Conservation (phyloP, 345 rosid species). For the Corymbia maculata region DNA sequence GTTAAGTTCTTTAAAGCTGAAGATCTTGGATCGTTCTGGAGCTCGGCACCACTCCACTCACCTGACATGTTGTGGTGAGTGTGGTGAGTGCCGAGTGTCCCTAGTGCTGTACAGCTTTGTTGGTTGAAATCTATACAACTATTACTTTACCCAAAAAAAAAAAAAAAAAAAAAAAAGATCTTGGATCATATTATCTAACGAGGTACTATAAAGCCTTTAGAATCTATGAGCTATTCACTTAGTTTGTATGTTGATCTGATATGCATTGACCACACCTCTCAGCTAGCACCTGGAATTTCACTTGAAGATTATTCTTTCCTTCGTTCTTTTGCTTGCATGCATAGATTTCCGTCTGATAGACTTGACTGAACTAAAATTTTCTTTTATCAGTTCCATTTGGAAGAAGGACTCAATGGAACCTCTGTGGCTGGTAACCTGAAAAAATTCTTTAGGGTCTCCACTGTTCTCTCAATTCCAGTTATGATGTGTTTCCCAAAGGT, state of each 20-base stretch:
- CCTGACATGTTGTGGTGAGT: too few relatives aligned
- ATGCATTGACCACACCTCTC: background rate
- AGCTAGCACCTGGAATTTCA: background rate
- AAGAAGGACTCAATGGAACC: conserved; percentile 59
- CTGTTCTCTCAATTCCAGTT: conserved; percentile 40
- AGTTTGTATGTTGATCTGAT: background rate
- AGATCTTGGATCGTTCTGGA: too few relatives aligned
- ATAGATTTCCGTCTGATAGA: background rate
- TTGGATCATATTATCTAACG: background rate
- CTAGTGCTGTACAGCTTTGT: too few relatives aligned
- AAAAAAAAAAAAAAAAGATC: too few relatives aligned
- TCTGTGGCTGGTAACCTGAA: conserved; percentile 51
- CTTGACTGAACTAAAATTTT: background rate
- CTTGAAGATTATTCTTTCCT: background rate
- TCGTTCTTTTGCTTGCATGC: background rate
- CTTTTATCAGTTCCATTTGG: conserved; percentile 31
- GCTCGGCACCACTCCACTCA: too few relatives aligned
- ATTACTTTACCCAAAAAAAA: too few relatives aligned
- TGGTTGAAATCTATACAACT: too few relatives aligned
- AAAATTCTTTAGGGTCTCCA: conserved; percentile 41
- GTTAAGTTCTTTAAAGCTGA: background rate
- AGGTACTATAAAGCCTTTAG: background rate
- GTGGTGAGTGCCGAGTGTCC: too few relatives aligned
- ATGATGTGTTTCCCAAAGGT: conserved; percentile 41
- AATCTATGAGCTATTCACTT: background rate